These are phyloP conservation scores for Termitomyces sp. DNA, from an alignment of 768 basidiomycete species.

Conservation along the genomic window DNA sequence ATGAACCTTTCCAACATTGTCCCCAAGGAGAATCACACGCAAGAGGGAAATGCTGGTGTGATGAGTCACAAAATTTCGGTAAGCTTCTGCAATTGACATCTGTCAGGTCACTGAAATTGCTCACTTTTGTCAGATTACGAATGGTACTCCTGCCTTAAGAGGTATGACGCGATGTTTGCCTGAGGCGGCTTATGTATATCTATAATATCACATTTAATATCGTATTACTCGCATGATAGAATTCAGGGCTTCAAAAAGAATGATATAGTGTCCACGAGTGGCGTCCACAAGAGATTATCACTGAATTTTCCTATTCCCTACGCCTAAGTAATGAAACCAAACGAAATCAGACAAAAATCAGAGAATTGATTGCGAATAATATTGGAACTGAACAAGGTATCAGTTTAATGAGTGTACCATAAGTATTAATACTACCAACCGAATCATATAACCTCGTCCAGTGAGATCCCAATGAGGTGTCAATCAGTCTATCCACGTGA, in stretches of 20 bases:
- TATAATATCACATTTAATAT: conserved; percentile 1
- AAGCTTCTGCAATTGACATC: conserved; percentile 14
- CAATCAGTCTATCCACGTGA: conserved; percentile 85
- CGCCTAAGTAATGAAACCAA: not conserved
- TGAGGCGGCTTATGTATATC: conserved; percentile 9
- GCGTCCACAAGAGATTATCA: conserved; percentile 1
- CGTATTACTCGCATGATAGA: not conserved
- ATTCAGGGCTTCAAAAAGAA: not conserved
- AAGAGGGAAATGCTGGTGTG: conserved; percentile 85
- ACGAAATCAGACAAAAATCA: conserved; percentile 23
- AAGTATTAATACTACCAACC: conserved; percentile 53
- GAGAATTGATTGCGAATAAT: conserved; percentile 85
- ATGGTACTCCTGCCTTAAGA: conserved; percentile 85
- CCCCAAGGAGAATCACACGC: conserved; percentile 70
- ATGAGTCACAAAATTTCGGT: conserved; percentile 71
- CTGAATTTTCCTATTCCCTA: not conserved
- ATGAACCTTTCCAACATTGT: conserved; percentile 94
- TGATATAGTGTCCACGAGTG: conserved; percentile 1
- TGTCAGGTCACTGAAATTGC: not conserved
- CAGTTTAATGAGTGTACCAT: not conserved
- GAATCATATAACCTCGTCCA: conserved; percentile 98
- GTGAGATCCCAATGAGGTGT: conserved; percentile 84
- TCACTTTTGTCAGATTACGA: conserved; percentile 50
- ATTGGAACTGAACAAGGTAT: conserved; percentile 63
- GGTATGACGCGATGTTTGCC: conserved; percentile 60